Conservation (phyloP, 495 filamentous ascomycete genomes). For the Aspergillus mulundensis region DNA sequence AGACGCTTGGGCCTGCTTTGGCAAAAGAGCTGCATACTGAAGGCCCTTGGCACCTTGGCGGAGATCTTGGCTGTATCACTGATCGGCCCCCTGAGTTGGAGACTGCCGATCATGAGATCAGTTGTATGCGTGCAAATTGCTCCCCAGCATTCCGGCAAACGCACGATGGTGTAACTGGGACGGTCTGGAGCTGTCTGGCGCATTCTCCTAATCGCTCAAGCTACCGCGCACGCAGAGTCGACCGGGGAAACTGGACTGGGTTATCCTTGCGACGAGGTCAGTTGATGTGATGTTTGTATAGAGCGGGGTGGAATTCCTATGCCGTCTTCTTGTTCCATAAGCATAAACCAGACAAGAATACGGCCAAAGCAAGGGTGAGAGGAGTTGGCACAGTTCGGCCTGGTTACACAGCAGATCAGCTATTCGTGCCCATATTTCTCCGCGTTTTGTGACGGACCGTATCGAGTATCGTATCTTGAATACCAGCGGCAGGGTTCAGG, state of each 20-base stretch:
- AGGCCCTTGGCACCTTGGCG: slow-evolving; percentile 20
- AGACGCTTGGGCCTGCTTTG: background rate
- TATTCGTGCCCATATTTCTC: slow-evolving; percentile 7
- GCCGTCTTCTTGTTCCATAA: background rate
- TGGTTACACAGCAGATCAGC: slow-evolving; percentile 11
- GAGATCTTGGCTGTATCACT: slow-evolving; percentile 20
- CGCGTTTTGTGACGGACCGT: slow-evolving; percentile 12
- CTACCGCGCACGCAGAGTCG: background rate
- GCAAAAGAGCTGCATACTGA: slow-evolving; percentile 9
- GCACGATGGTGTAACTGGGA: slow-evolving; percentile 3
- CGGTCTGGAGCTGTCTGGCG: slow-evolving; percentile 7
- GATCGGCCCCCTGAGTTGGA: slow-evolving; percentile 10
- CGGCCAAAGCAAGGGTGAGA: slow-evolving; percentile 1
- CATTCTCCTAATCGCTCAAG: slow-evolving; percentile 1
- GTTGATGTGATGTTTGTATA: background rate
- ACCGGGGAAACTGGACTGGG: background rate
- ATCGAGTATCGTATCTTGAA: slow-evolving; percentile 8
- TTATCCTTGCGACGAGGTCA: background rate
- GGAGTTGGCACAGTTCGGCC: background rate
- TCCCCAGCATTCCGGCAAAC: background rate
- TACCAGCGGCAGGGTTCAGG: slow-evolving; percentile 5
- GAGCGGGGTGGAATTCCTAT: background rate
- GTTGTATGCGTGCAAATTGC: slow-evolving; percentile 5
- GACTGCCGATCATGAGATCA: slow-evolving; percentile 21
- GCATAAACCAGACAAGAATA: slow-evolving; percentile 3